phyloP scores from a whole-genome alignment of 305 asterid genomes.

The Fraxinus paxiana region DNA sequence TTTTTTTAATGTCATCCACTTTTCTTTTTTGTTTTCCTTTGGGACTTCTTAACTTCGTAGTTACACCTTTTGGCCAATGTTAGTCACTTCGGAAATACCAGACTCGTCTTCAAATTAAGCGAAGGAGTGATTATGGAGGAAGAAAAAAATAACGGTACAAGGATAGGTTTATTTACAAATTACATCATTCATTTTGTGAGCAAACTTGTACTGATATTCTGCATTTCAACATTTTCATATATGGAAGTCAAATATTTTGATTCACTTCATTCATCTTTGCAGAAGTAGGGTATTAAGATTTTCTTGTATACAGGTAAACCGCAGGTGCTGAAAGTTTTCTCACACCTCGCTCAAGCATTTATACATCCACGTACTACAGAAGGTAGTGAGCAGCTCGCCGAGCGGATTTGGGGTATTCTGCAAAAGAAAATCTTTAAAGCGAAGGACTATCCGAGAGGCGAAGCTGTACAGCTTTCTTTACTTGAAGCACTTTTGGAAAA shows the following conservation, averaged over 20 bases:
- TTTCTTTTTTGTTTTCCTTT: not conserved
- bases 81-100: not conserved
- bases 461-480: constrained; percentile 49
- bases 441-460: constrained; percentile 77
- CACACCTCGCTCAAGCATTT: constrained; percentile 76
- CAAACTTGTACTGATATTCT: not conserved
- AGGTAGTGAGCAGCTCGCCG: constrained; percentile 94
- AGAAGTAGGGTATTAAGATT: constrained; percentile 7
- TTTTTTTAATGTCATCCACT: not conserved
- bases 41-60: not conserved
- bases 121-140: not conserved
- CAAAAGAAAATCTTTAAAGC: constrained; percentile 91
- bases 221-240: not conserved
- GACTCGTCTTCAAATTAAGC: not conserved
- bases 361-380: constrained; percentile 76
- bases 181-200: not conserved
- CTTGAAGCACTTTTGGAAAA: constrained; percentile 76
- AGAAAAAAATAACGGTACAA: not conserved
- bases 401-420: constrained; percentile 87
- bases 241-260: not conserved
- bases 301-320: constrained; percentile 60
- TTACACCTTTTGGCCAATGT: not conserved
- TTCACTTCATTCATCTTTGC: not conserved
- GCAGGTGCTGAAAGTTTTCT: constrained; percentile 65
- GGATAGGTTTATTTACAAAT: not conserved